Percentiles rank a stretch among this genome's conserved stretches.
phyloP scores from a whole-genome alignment of 108 stramenopile species.

The Asterionellopsis glacialis region DNA sequence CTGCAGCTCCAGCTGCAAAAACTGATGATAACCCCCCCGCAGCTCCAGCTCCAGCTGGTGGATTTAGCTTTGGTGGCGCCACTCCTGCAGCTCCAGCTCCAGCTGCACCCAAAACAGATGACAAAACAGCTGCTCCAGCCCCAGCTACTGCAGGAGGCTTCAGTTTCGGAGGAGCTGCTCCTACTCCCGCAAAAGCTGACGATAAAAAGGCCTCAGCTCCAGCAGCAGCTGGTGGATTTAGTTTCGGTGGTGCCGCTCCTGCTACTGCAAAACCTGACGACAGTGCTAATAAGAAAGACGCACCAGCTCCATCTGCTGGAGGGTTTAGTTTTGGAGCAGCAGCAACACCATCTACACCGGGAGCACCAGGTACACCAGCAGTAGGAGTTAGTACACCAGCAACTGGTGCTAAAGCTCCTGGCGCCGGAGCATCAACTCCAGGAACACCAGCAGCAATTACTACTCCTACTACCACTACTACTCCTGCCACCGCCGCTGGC shows the following conservation, averaged over 20 bases:
- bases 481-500: conserved; percentile 3
- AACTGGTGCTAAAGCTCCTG: background rate
- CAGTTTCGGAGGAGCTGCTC: conserved; percentile 10
- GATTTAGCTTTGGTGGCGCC: conserved; percentile 23
- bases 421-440: background rate
- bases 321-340: conserved; percentile 29
- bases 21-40: background rate
- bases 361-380: conserved; percentile 18
- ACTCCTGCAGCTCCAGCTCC: conserved; percentile 15
- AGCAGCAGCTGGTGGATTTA: conserved; percentile 22
- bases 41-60: conserved; percentile 14
- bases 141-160: conserved; percentile 20
- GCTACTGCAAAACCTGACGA: conserved; percentile 9
- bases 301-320: conserved; percentile 12
- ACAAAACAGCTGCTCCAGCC: conserved; percentile 6
- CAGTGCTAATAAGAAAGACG: background rate
- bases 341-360: conserved; percentile 12
- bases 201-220: conserved; percentile 4
- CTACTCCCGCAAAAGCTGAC: conserved; percentile 5
- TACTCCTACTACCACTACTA: conserved; percentile 11
- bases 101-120: conserved; percentile 3
- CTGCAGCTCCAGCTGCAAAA: conserved; percentile 11
- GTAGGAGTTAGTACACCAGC: conserved; percentile 18
- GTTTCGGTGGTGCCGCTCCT: conserved; percentile 21
- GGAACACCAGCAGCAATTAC: conserved; percentile 6